phyloP scores from a whole-genome alignment of 2,329 filamentous ascomycete genomes.

The Chaetomium sp. region DNA sequence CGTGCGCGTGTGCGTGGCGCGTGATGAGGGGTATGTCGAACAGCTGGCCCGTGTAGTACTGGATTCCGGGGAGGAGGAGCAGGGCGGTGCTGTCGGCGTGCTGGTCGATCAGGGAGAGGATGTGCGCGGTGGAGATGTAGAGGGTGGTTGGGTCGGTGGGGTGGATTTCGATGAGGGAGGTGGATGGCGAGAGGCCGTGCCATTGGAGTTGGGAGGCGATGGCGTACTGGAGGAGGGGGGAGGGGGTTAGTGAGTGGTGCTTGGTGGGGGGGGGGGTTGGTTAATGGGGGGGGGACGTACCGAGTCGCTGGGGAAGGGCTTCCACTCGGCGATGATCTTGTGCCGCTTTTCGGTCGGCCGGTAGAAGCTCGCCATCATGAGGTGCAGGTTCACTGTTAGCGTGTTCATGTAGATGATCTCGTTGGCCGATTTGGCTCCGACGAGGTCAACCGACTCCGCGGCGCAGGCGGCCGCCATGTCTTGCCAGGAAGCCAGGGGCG shows the following conservation, averaged over 20 bases:
- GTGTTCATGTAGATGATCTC: conserved; percentile 91
- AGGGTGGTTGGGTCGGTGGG: conserved; percentile 60
- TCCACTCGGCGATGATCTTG: conserved; percentile 87
- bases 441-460: conserved; percentile 68
- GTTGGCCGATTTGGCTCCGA: conserved; percentile 65
- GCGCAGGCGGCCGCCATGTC: conserved; percentile 77
- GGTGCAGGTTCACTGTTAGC: conserved; percentile 77
- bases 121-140: conserved; percentile 68
- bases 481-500: conserved; percentile 71
- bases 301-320: conserved; percentile 87
- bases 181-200: conserved; percentile 66
- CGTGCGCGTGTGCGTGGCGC: conserved; percentile 68
- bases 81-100: conserved; percentile 74
- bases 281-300: conserved; percentile 33
- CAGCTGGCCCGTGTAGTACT: conserved; percentile 89
- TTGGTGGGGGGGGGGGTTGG: conserved; percentile 39
- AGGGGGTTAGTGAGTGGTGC: neutral
- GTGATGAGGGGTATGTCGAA: conserved; percentile 85
- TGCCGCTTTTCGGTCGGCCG: conserved; percentile 63
- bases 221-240: conserved; percentile 62
- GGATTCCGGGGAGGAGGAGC: conserved; percentile 80
- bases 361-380: conserved; percentile 85
- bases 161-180: conserved; percentile 73
- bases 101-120: conserved; percentile 72
- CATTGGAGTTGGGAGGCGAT: conserved; percentile 77